phyloP scores from a whole-genome alignment of 768 basidiomycete species.

The Cystobasidium ongulense region DNA sequence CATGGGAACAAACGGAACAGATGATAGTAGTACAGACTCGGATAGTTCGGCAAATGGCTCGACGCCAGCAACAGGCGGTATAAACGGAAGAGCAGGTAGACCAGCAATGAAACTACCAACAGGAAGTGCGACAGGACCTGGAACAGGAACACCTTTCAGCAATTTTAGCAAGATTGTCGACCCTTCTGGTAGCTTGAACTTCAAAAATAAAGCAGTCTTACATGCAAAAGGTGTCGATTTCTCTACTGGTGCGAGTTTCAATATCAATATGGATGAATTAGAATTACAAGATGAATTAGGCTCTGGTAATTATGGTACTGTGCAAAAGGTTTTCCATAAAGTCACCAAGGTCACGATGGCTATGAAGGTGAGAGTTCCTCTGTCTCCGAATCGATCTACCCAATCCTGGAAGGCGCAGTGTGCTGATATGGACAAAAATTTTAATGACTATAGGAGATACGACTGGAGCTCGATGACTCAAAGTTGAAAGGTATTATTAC shows the following conservation, averaged over 20 bases:
- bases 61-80: background rate
- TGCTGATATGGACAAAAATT: background rate
- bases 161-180: conserved; percentile 93
- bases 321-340: conserved; percentile 86
- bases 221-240: conserved; percentile 84
- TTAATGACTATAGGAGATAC: conserved; percentile 68
- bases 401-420: background rate
- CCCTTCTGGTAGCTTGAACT: conserved; percentile 90
- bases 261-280: conserved; percentile 81
- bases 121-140: conserved; percentile 22
- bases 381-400: background rate
- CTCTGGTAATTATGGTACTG: conserved; percentile 92
- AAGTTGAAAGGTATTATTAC: conserved; percentile 94
- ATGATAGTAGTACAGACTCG: background rate
- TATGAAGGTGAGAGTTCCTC: conserved; percentile 82
- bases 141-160: conserved; percentile 61
- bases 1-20: conserved; percentile 2
- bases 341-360: conserved; percentile 96
- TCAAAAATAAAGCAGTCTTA: conserved; percentile 82
- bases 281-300: conserved; percentile 87
- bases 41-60: background rate
- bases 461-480: conserved; percentile 83
- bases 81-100: conserved; percentile 21
- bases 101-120: conserved; percentile 5
- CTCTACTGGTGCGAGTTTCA: conserved; percentile 76